Percentiles rank a stretch among this genome's conserved stretches.
Conservation (phyloP, 768 basidiomycete species). For the Leccinum incarnatum region DNA sequence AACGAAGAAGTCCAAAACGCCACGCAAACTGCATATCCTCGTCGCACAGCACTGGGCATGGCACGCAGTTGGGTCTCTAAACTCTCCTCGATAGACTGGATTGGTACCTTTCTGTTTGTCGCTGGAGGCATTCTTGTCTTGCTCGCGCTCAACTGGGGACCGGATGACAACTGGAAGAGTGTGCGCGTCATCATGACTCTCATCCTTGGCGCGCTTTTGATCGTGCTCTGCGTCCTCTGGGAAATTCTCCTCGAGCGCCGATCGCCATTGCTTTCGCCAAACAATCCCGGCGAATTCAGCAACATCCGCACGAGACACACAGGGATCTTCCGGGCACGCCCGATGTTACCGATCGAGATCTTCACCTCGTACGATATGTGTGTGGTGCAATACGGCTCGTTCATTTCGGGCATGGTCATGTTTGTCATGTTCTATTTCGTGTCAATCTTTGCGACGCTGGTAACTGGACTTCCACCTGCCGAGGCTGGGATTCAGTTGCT, state of each 20-base stretch:
- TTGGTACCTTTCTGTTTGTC: slow-evolving; percentile 45
- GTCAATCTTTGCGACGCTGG: slow-evolving; percentile 49
- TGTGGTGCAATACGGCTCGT: slow-evolving; percentile 36
- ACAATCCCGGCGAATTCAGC: background rate
- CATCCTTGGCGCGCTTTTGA: slow-evolving; percentile 42
- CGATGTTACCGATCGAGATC: slow-evolving; percentile 47
- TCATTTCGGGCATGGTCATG: slow-evolving; percentile 47
- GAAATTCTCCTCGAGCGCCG: slow-evolving; percentile 39
- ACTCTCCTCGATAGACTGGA: slow-evolving; percentile 42
- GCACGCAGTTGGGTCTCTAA: slow-evolving; percentile 26
- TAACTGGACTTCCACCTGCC: slow-evolving; percentile 38
- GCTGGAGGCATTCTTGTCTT: slow-evolving; percentile 44
- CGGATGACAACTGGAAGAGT: slow-evolving; percentile 39
- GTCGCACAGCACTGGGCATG: background rate
- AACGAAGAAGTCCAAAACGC: slow-evolving; percentile 9
- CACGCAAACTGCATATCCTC: background rate
- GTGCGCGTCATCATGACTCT: slow-evolving; percentile 47
- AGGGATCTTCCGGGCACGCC: slow-evolving; percentile 31
- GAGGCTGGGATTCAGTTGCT: slow-evolving; percentile 47
- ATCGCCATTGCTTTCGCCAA: background rate
- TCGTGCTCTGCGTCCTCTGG: slow-evolving; percentile 42
- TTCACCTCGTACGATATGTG: slow-evolving; percentile 44
- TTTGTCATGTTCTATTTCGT: slow-evolving; percentile 55
- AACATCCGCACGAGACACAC: slow-evolving; percentile 4
- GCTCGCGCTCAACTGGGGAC: slow-evolving; percentile 52